Base-by-base conservation (phyloP, 805 yeast species). In the Metschnikowia picachoensis region DNA sequence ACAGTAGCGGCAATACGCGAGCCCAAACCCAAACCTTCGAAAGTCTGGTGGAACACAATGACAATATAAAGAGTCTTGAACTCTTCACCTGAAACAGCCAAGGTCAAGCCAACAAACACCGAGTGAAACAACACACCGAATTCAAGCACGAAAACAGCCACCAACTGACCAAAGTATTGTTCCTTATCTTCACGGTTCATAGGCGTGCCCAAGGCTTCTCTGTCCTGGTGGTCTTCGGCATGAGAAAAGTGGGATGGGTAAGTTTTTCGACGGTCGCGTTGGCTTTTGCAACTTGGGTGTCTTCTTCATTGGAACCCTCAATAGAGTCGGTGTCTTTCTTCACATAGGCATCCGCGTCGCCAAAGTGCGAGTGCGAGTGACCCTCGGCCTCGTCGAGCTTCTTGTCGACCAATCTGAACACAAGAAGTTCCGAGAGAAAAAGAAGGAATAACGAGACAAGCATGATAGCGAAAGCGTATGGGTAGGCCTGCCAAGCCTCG, bases 1-100 rank as follows among this genome's bases (percentile, higher is more conserved):
- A 72, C 68, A 1, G 79, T 72, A 29, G 73, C 74, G 1, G 89
- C 85, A 32, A 85, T 72, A 64, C 95, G 78, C 8, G 92, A 77
- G 20, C 95, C 95, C 53, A 88, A 70, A 48, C 95, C 96, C 40
- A 88, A 72, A 41, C 95, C 96, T 67, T 87, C 96, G 60, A 87
- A 87, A 72, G 82, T 73, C 65, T 87, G 96, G 62, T 88, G 90
- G 73, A 80, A 81, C 4, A 82, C 78, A 37, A 71, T 51, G n/a
- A 85, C 96, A 51, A 84, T 76, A 63, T 84, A 87, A 41, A 87
- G 68, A 6, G 87, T 77, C 48, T 71, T 77, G 60, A 87, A 87
- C 60, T 85, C 92, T 2, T 79, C 84, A 40, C 91, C 94, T 4
- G 94, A 72, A 14, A 85, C 85, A 1, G 94, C 87, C 38, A 87